Base-by-base conservation (phyloP, 805 yeast genomes). In the Cyberlindnera mississippiensis region DNA sequence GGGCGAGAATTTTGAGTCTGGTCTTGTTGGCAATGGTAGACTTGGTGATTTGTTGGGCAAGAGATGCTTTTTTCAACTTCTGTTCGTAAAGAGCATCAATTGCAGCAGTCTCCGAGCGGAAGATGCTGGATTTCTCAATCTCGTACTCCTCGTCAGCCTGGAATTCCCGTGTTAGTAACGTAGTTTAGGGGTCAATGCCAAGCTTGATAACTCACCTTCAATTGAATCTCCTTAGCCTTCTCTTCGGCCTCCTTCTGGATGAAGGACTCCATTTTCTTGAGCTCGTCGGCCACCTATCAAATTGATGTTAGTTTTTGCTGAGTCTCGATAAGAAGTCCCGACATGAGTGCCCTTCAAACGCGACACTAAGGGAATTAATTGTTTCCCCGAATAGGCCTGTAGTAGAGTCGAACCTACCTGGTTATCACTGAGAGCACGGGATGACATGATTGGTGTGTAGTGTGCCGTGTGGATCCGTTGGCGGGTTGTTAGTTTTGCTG, bases 231-330 rank as follows among this genome's bases (percentile, higher is more conserved):
- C 65, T 86, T 87, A 53, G 98, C 96, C 72, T 93, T 93, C 67
- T 93, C 99, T 60, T 90, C 95, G 30, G 99, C 99, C 72, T 93
- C 99, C 78, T 91, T 93, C 71, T 85, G 87, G 77, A 93, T 93
- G 81, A 93, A 93, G 62, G 95, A 90, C 64, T 91, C 96, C 97
- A 93, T 93, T 75, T 93, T 93, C 65, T 82, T 82, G 67, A 93
- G 85, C 73, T 93, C 99, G 56, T 88, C 88, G 61, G 85, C 89
- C 55, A 91, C 98, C 89, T 90, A 34, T 33, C 6, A 9, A 4
- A 3, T 13, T 13, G 4, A 33, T 18, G 42, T 37, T 44, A 34
- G 40, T 40, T 3, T n/a, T 19, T 6, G 4, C 13, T 15, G n/a
- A n/a, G n/a, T n/a, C n/a, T n/a, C n/a, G n/a, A n/a, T n/a, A n/a